Conservation (phyloP, 2,329 filamentous ascomycete genomes). For the Colletotrichum incanum region DNA sequence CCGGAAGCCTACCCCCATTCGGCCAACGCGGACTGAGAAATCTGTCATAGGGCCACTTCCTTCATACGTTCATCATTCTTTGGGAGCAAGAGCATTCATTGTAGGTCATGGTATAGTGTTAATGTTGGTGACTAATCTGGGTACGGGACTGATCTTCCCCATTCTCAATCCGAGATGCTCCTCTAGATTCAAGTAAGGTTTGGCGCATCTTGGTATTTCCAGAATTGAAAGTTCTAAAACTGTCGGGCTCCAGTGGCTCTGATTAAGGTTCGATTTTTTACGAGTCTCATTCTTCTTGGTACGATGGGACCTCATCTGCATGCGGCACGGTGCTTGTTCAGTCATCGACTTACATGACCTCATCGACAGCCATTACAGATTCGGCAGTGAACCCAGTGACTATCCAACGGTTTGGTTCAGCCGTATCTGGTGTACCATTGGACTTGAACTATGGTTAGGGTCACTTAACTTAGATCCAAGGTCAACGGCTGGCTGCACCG, state of each 20-base stretch:
- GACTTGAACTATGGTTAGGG: not conserved
- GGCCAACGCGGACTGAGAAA: not conserved
- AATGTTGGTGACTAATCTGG: not conserved
- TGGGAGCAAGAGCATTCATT: not conserved
- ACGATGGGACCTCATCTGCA: not conserved
- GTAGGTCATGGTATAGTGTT: not conserved
- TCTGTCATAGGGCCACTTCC: not conserved
- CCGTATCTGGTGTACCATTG: not conserved
- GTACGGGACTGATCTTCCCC: no score
- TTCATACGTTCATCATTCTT: accelerated
- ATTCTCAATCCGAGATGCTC: not conserved
- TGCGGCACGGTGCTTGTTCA: not conserved
- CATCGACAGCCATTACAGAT: not conserved
- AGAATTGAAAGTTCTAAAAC: not conserved
- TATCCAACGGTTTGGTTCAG: not conserved
- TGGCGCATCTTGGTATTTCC: not conserved
- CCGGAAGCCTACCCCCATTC: no score
- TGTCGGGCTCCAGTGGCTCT: not conserved
- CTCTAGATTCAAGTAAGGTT: not conserved
- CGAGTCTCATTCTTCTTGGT: not conserved
- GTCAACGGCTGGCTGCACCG: not conserved
- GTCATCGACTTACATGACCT: no score
- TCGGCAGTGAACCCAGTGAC: not conserved
- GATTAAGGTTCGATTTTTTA: not conserved
- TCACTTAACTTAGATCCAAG: no score